Evolutionary conservation across 2,329 filamentous ascomycete genomes (phyloP).

Genomic region (Aspergillus spinulosporus): DNA sequence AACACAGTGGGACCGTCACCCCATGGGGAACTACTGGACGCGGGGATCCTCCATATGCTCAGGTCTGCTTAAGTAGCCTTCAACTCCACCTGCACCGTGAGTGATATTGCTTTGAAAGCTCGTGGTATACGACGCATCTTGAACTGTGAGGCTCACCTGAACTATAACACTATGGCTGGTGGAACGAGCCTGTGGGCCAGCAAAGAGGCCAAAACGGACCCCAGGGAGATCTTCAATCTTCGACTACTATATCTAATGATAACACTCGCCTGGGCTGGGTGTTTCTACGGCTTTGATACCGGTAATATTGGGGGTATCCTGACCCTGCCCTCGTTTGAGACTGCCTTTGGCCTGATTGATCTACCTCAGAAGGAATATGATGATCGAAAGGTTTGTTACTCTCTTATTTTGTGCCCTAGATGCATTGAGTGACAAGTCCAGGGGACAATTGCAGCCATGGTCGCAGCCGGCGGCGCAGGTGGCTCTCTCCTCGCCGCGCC

Average conservation of each 20-base stretch:
- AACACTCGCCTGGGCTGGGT: slow-evolving; percentile 33
- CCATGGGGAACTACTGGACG: slow-evolving; percentile 8
- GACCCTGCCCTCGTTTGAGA: slow-evolving; percentile 37
- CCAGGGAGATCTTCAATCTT: slow-evolving; percentile 11
- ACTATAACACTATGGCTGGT: slow-evolving; percentile 2
- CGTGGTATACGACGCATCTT: no score
- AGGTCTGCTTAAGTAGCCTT: background rate
- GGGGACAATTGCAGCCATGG: slow-evolving; percentile 11
- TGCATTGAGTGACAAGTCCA: background rate
- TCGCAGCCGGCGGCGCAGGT: slow-evolving; percentile 7
- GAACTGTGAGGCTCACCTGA: no score
- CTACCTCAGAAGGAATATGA: slow-evolving; percentile 3
- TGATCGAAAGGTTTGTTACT: slow-evolving; percentile 1
- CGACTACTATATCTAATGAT: slow-evolving; percentile 1
- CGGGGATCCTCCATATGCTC: background rate
- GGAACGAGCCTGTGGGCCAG: slow-evolving; percentile 10
- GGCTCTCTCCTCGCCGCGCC: slow-evolving; percentile 4
- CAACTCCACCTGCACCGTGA: no score
- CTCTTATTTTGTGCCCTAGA: no score
- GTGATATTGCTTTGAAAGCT: no score
- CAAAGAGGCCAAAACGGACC: slow-evolving; percentile 5
- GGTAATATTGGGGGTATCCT: slow-evolving; percentile 44
- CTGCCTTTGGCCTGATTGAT: slow-evolving; percentile 1
- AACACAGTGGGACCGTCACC: background rate
- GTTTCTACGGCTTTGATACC: slow-evolving; percentile 43